Evolutionary conservation across 179 eudicot genomes (phyloP), one percentile per base, ranked within the genome.

Genomic region (Pouteria campechiana): DNA sequence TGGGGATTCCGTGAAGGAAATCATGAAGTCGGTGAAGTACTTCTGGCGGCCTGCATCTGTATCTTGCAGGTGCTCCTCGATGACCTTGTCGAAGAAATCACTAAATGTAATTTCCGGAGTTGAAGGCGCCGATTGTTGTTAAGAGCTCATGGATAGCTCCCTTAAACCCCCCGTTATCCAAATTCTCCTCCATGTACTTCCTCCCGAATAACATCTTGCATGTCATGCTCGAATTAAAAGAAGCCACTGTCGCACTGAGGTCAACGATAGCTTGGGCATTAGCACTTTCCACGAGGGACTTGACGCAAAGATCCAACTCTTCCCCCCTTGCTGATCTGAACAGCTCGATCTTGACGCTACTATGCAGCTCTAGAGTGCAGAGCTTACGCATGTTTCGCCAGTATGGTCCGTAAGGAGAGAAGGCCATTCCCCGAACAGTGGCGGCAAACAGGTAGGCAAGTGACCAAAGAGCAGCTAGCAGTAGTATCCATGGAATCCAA

Each of bases 381-480:
- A 68, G 31, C 36, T 73, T 68, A 0, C 74, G 49, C 52, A 73
- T 61, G 37, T 44, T 43, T 12, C 63, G 62, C 79, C 74, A 73
- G 25, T 44, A 55, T 1, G 79, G 52, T 0, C 79, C 74, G 22
- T 63, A 58, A 0, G 37, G 45, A 5, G 67, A 57, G 37, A 65
- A 73, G 3, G 54, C 45, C 32, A 73, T n/a, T n/a, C n/a, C n/a
- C n/a, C n/a, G n/a, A n/a, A n/a, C n/a, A n/a, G n/a, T n/a, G n/a
- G n/a, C n/a, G n/a, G n/a, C n/a, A n/a, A n/a, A n/a, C n/a, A n/a
- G n/a, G n/a, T n/a, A n/a, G n/a, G n/a, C n/a, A n/a, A n/a, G n/a
- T n/a, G n/a, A n/a, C n/a, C n/a, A n/a, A n/a, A n/a, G n/a, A n/a
- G n/a, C n/a, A n/a, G n/a, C n/a, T n/a, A n/a, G n/a, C n/a, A n/a